These are phyloP conservation scores for Cordyceps sp. DNA, from an alignment of 2,329 filamentous ascomycete species.

Conservation along the genomic window DNA sequence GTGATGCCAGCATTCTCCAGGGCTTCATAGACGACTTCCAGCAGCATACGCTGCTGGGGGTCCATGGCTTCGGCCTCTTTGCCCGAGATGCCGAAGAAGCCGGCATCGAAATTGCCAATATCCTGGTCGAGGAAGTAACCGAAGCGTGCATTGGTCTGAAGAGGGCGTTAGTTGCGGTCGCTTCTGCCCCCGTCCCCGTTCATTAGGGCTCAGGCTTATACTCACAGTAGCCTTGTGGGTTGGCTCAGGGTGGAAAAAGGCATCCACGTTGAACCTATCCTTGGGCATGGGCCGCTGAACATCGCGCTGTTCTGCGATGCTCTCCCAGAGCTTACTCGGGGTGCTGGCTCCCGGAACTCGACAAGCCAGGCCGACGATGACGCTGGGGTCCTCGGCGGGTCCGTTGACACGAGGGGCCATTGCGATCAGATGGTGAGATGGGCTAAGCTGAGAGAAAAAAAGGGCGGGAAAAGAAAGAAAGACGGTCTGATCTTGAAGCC, in stretches of 20 bases:
- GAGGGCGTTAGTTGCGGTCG: no score
- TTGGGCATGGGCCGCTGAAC: constrained; percentile 19
- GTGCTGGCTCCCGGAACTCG: constrained; percentile 12
- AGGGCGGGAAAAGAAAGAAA: no score
- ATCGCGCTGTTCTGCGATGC: constrained; percentile 14
- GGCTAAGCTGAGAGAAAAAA: no score
- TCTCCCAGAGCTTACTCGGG: constrained; percentile 13
- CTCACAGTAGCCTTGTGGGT: not conserved
- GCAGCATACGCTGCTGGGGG: constrained; percentile 5
- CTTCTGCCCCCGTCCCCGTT: not conserved
- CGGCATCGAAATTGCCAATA: constrained; percentile 5
- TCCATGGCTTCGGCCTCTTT: constrained; percentile 11
- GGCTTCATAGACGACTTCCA: constrained; percentile 13
- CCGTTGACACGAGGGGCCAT: no score
- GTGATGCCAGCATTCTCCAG: constrained; percentile 15
- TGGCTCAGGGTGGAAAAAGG: not conserved
- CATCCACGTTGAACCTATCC: constrained; percentile 25
- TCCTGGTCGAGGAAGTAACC: constrained; percentile 4
- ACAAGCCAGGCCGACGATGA: constrained; percentile 15
- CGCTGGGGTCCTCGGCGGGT: constrained; percentile 15
- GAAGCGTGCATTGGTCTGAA: no score
- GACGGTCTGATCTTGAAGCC: no score
- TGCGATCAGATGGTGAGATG: no score
- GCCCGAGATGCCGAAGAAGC: constrained; percentile 8
- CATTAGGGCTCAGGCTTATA: not conserved